Conservation (phyloP, 495 filamentous ascomycete genomes). For the Xylaria telfairii region DNA sequence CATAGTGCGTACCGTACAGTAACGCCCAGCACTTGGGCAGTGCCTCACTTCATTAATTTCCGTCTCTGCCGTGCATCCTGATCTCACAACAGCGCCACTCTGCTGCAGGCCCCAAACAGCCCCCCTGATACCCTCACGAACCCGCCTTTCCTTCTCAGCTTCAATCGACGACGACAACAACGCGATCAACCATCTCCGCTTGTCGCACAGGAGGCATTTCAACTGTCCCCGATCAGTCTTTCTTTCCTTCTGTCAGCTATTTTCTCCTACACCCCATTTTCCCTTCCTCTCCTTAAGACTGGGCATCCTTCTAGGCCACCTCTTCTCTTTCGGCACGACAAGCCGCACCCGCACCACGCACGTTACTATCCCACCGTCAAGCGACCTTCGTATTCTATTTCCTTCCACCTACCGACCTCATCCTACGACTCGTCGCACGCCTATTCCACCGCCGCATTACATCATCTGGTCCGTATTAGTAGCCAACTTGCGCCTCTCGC, state of each 20-base stretch:
- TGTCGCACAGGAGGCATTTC: not conserved
- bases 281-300: not conserved
- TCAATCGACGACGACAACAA: slow-evolving; percentile 8
- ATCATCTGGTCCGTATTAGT: no score
- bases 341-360: not conserved
- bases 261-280: not conserved
- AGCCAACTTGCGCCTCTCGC: not conserved
- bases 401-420: not conserved
- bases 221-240: not conserved
- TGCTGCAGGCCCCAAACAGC: slow-evolving; percentile 12
- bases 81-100: slow-evolving; percentile 14
- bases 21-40: no score
- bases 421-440: not conserved
- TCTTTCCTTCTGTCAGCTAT: not conserved
- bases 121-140: slow-evolving; percentile 6
- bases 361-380: not conserved
- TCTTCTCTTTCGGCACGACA: not conserved
- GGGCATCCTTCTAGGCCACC: slow-evolving; percentile 1
- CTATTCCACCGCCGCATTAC: not conserved
- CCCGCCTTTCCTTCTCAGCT: not conserved
- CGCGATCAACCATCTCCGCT: not conserved
- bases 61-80: slow-evolving; percentile 8
- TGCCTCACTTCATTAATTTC: not conserved
- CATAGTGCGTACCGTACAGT: not conserved
- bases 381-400: not conserved